These are phyloP conservation scores for Beauveria asiatica DNA, from an alignment of 2,329 filamentous ascomycete genomes.

Conservation along the genomic window DNA sequence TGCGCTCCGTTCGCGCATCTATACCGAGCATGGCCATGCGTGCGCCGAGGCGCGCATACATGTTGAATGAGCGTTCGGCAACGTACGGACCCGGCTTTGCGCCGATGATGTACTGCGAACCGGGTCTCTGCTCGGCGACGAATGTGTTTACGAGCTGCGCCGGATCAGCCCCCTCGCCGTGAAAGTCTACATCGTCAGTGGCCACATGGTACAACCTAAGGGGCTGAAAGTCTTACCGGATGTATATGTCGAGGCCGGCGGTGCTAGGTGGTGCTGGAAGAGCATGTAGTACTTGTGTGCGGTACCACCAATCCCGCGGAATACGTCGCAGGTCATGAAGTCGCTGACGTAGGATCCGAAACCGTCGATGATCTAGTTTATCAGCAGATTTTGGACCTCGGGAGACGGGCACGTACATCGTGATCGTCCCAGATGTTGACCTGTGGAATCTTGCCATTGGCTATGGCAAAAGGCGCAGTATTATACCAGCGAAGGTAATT, in stretches of 20 bases:
- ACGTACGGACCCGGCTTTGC: slow-evolving; percentile 80
- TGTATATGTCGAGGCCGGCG: slow-evolving; percentile 78
- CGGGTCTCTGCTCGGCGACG: slow-evolving; percentile 48
- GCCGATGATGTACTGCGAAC: slow-evolving; percentile 72
- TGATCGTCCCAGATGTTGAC: slow-evolving; percentile 98
- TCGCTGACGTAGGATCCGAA: slow-evolving; percentile 90
- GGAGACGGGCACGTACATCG: slow-evolving; percentile 45
- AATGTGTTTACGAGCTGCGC: slow-evolving; percentile 67
- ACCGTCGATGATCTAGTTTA: slow-evolving; percentile 69
- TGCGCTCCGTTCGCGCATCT: slow-evolving; percentile 90
- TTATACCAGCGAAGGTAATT: slow-evolving; percentile 83
- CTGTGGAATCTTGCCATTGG: slow-evolving; percentile 88
- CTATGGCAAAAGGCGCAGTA: slow-evolving; percentile 73
- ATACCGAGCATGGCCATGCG: slow-evolving; percentile 79
- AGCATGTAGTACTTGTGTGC: slow-evolving; percentile 98
- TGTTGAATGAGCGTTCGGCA: slow-evolving; percentile 73
- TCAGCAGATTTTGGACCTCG: neutral
- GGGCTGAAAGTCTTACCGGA: slow-evolving; percentile 41
- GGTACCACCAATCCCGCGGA: slow-evolving; percentile 81
- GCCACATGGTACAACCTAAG: slow-evolving; percentile 15
- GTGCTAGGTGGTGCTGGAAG: slow-evolving; percentile 89
- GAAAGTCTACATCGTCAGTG: slow-evolving; percentile 13
- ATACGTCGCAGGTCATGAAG: slow-evolving; percentile 89
- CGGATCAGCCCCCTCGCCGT: slow-evolving; percentile 52
- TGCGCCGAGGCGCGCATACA: slow-evolving; percentile 77